phyloP scores from a whole-genome alignment of 2,329 filamentous ascomycete species.

The Curvularia lunata region DNA sequence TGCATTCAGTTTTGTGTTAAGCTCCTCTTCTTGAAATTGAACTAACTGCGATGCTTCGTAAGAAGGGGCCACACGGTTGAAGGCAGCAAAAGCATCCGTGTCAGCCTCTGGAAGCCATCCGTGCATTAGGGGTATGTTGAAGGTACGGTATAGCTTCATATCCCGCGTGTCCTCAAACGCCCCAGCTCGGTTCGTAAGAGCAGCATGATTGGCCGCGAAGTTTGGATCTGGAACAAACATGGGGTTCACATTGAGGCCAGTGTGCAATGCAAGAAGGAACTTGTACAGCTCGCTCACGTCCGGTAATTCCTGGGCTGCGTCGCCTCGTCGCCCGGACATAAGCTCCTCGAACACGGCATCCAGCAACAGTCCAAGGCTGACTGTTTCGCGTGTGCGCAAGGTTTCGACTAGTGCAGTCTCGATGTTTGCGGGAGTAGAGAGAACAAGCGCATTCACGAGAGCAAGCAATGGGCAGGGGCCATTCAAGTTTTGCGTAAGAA shows the following conservation, averaged over 20 bases:
- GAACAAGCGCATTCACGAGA: constrained; percentile 86
- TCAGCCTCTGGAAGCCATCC: constrained; percentile 81
- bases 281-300: constrained; percentile 87
- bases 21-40: constrained; percentile 85
- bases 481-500: constrained; percentile 91
- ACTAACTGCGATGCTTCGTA: constrained; percentile 93
- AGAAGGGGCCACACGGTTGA: constrained; percentile 76
- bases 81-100: constrained; percentile 71
- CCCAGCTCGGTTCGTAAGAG: constrained; percentile 59
- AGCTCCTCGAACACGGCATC: constrained; percentile 94
- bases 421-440: constrained; percentile 74
- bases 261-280: constrained; percentile 88
- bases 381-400: constrained; percentile 79
- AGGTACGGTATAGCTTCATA: constrained; percentile 89
- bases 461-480: constrained; percentile 93
- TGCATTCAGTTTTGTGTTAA: constrained; percentile 76
- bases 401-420: constrained; percentile 78
- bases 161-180: constrained; percentile 87
- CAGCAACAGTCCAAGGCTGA: constrained; percentile 83
- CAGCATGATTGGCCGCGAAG: constrained; percentile 40
- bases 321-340: constrained; percentile 74
- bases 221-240: constrained; percentile 71
- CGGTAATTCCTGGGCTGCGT: constrained; percentile 70
- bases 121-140: constrained; percentile 86
- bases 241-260: constrained; percentile 98